Base-by-base conservation (phyloP, 371 early-diverging fungal genomes). In the Mucor lusitanicus region DNA sequence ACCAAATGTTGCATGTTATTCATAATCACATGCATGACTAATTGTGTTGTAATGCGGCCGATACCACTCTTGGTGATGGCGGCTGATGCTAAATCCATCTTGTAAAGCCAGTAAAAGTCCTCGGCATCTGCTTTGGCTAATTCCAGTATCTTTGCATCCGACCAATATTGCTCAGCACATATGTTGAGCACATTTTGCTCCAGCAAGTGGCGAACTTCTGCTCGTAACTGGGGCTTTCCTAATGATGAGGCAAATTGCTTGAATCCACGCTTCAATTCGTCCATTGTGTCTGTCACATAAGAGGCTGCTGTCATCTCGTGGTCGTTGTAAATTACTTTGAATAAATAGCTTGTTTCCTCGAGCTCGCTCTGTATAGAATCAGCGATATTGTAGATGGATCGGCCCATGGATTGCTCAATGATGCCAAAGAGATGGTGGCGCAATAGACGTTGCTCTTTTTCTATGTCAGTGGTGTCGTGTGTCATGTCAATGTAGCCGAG, bases 241-340 rank as follows among this genome's bases (percentile, higher is more conserved):
- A 95, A 96, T 55, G 86, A 82, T 50, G 80, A 76, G 40, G 94
- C 88, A 72, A 97, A 95, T 56, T 91, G 89, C 75, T 94, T 94
- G 83, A 98, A 96, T 56, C 89, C 84, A 60, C 90, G 92, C 78
- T 98, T 98, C 33, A 97, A 81, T n/a, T 85, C 79, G 74, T 97
- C 97, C 75, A 97, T 91, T 3, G 93, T 84, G 48, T 98, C 97
- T 6, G 97, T 94, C 23, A 94, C 90, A 76, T 98, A 98, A 3
- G 95, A 92, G 73, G 96, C 96, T 37, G 98, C 91, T 12, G 94
- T 91, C 59, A 97, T 91, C 54, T 90, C 83, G 3, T 81, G 92
- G 74, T 98, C 98, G 69, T 97, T 97, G 87, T 97, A 98, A 62
- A 95, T 92, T 11, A 98, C 98, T 80, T 98, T 98, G 86, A 94